Evolutionary conservation across 1,139 yeast species (phyloP).

Genomic region (Geotrichum siamense): DNA sequence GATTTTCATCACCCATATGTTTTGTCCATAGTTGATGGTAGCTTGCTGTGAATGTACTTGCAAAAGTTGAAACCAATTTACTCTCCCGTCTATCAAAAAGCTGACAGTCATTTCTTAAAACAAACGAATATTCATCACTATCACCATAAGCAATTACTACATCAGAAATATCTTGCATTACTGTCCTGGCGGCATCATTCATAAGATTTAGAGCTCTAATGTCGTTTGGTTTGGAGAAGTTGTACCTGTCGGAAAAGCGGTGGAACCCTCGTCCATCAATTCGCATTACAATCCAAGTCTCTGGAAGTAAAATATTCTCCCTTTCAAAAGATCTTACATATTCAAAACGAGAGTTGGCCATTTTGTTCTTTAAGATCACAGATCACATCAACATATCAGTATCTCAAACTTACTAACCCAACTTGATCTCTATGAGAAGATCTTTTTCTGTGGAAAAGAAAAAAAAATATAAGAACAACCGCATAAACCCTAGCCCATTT

Average conservation of each 20-base stretch:
- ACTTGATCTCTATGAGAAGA: no score
- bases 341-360: constrained; percentile 47
- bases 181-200: constrained; percentile 68
- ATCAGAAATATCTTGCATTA: constrained; percentile 62
- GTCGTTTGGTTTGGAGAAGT: constrained; percentile 86
- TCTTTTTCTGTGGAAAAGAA: not conserved
- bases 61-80: constrained; percentile 74
- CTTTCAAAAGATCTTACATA: constrained; percentile 79
- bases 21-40: constrained; percentile 59
- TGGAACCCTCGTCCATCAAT: constrained; percentile 96
- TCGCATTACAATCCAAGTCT: constrained; percentile 74
- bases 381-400: not conserved
- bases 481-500: not conserved
- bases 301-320: constrained; percentile 65
- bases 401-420: not conserved
- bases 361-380: not conserved
- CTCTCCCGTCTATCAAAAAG: constrained; percentile 75
- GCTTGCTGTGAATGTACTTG: constrained; percentile 71
- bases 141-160: constrained; percentile 84
- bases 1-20: constrained; percentile 27
- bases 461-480: not conserved
- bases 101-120: constrained; percentile 52
- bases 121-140: constrained; percentile 87
- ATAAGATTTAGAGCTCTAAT: constrained; percentile 63
- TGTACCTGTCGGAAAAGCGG: constrained; percentile 61